Evolutionary conservation across 208 protist species (phyloP), one percentile per base, ranked within the genome.

Genomic region (Acanthamoeba polyphaga): DNA sequence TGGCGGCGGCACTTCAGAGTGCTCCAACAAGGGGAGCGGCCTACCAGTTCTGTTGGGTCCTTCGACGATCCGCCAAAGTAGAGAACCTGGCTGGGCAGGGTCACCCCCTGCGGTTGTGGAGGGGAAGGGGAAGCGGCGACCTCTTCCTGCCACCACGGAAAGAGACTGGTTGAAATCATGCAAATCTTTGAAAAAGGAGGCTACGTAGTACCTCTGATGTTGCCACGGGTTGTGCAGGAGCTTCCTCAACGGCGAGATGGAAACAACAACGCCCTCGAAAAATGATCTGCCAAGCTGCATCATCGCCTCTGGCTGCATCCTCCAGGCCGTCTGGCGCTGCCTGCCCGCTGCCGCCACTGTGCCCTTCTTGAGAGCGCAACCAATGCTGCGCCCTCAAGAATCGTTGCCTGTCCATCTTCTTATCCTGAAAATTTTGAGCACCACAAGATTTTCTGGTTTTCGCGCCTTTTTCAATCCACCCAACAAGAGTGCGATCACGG

Each of bases 11-110:
- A 78, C n/a, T 32, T 49, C 22, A 78, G 38, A 43, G 38, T 43
- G 38, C 38, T 43, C 38, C 13, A 76, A 64, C 13, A 64, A 64
- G 58, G 22, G 58, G 68, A 3, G 68, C 22, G 29, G 1, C 17
- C 8, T 80, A 80, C 72, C 72, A 80, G 29, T 13, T 80, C 72
- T 24, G 72, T 80, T 49, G 72, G 72, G 22, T 80, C 72, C 32
- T 46, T 22, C 17, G 62, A 22, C n/a, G 72, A 27, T 19, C 72
- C 72, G 13, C 72, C 22, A 13, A 80, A 80, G 22, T 51, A 80
- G 19, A 80, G 32, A 0, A 80, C 72, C 13, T 29, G 32, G 38
- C 34, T 19, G 12, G 72, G 72, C 72, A 80, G n/a, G 10, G 72
- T 22, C 10, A 49, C 49, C 19, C 13, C 72, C 32, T 22, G 12